phyloP scores from a whole-genome alignment of 1,284 basidiomycete genomes.

The Psilocybe mexicana region DNA sequence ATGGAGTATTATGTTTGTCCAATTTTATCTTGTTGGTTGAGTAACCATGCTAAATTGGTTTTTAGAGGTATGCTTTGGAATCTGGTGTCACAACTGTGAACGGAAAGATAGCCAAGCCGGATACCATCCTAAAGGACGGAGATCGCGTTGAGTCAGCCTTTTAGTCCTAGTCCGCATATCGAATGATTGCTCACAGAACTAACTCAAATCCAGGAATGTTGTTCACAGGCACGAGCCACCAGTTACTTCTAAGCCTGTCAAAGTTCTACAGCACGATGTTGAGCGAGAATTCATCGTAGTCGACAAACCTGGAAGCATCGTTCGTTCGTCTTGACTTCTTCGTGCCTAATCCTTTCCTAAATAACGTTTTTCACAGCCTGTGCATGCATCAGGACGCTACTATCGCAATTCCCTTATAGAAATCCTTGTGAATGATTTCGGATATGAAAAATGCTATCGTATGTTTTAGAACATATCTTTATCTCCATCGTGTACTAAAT shows the following conservation, averaged over 20 bases:
- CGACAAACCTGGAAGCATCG: constrained; percentile 93
- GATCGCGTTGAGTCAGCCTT: constrained; percentile 84
- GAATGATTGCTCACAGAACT: constrained; percentile 9
- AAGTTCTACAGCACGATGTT: constrained; percentile 77
- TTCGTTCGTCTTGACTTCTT: constrained; percentile 38
- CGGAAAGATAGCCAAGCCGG: constrained; percentile 77
- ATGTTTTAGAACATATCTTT: constrained; percentile 32
- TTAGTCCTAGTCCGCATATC: not conserved
- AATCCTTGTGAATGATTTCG: constrained; percentile 85
- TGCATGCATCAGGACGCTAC: constrained; percentile 89
- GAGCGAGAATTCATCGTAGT: constrained; percentile 88
- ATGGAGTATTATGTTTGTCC: constrained; percentile 89
- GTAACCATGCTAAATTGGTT: constrained; percentile 7
- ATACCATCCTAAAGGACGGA: constrained; percentile 82
- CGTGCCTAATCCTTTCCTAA: constrained; percentile 9
- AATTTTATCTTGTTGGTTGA: not conserved
- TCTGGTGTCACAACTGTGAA: constrained; percentile 96
- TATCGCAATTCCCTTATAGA: constrained; percentile 87
- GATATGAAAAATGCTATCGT: constrained; percentile 85
- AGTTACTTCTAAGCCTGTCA: constrained; percentile 84
- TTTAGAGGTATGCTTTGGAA: constrained; percentile 84
- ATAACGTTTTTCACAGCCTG: constrained; percentile 54
- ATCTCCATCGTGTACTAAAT: constrained; percentile 2
- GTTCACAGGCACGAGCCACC: constrained; percentile 97
- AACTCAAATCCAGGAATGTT: constrained; percentile 66